Conservation (phyloP, 768 basidiomycete species). For the Boletus edulis region DNA sequence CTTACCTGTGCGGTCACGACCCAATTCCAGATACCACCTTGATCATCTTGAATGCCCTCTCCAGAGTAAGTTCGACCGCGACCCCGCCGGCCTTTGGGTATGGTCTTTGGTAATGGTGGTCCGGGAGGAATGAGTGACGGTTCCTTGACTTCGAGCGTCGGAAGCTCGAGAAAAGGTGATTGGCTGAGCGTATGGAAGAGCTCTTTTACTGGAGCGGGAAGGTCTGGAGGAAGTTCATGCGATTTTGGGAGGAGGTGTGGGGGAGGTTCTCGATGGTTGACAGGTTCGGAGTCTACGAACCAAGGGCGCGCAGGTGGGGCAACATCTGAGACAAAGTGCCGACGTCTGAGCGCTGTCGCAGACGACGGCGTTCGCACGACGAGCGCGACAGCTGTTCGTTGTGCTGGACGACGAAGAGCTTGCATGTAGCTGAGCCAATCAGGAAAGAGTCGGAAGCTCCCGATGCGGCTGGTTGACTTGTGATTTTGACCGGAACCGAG, state of each 20-base stretch:
- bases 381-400: neutral
- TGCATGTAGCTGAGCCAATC: conserved; percentile 16
- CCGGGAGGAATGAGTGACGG: conserved; percentile 52
- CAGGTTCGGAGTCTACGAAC: conserved; percentile 59
- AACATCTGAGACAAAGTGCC: conserved; percentile 11
- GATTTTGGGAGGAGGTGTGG: conserved; percentile 29
- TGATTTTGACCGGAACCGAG: conserved; percentile 17
- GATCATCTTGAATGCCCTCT: conserved; percentile 52
- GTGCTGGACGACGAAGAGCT: conserved; percentile 18
- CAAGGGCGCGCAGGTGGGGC: conserved; percentile 42
- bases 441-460: conserved; percentile 12
- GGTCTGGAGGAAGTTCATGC: conserved; percentile 42
- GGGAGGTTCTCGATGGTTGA: conserved; percentile 17
- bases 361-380: neutral
- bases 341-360: neutral
- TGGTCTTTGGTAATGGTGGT: conserved; percentile 54
- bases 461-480: conserved; percentile 7
- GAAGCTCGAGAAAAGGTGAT: conserved; percentile 70
- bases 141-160: conserved; percentile 51
- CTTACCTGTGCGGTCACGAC: conserved; percentile 67
- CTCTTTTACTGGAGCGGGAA: conserved; percentile 49
- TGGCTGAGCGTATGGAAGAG: conserved; percentile 55
- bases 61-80: conserved; percentile 68
- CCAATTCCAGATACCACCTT: conserved; percentile 74
- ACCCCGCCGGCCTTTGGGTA: conserved; percentile 60